Base-by-base conservation (phyloP, 2,329 filamentous ascomycete species). In the Aureobasidium sp. region DNA sequence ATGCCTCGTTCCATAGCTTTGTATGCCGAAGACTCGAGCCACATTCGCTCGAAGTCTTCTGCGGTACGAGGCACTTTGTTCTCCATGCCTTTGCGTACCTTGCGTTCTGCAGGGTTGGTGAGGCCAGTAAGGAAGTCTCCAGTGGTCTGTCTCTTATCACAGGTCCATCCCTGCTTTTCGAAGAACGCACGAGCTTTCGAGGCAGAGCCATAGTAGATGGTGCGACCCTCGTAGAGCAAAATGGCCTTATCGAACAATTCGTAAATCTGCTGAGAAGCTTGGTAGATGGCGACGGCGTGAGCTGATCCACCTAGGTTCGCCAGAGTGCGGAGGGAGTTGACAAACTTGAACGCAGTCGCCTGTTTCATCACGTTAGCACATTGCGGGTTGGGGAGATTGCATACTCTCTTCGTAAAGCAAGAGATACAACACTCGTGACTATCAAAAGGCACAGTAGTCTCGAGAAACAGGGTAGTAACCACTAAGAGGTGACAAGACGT, bases 151-250 rank as follows among this genome's bases (percentile, higher is more conserved):
- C 87, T 80, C 3, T 79, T 72, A 0, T 86, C 86, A 66, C 87
- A 90, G 37, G 81, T 71, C 79, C 84, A 92, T 44, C 89, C 89
- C 73, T 88, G 83, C 13, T 80, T 75, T 67, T 85, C 82, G 63
- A 92, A 91, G 72, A 85, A 91, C 0, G 71, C 70, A 67, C 81
- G 85, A 0, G 88, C 89, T 2, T 77, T 71, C 6, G 68, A 70
- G 0, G 84, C 82, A 0, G 82, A 81, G 0, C 89, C 90, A 65
- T 87, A 92, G 75, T 85, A 93, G 64, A 92, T 92, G 68, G 92
- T 83, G 0, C 86, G 81, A 0, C 89, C 90, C 69, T 91, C 86
- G 68, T 92, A 91, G 0, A 92, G 76, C 0, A 93, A 86, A 0
- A 85, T 79, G 0, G 83, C 84, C 70, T 91, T 91, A 74, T 93